A percentile compares a stretch with the other conserved stretches of the same genome.
These are phyloP conservation scores for Cutaneotrichosporon sp. DNA, from an alignment of 1,284 basidiomycete species.

Conservation along the genomic window DNA sequence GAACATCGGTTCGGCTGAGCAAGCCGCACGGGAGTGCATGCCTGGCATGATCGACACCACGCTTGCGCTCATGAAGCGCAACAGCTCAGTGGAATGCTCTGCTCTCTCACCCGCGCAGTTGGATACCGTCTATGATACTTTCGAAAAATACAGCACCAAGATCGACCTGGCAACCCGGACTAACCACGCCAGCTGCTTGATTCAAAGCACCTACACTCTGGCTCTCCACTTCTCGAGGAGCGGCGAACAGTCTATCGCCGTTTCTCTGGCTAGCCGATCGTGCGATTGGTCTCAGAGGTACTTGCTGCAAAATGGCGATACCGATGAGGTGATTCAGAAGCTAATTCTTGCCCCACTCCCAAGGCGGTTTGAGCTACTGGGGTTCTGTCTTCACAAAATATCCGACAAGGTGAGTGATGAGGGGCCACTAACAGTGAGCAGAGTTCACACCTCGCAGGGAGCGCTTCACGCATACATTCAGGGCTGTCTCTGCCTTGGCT, in stretches of 20 bases:
- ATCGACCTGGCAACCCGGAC: background rate
- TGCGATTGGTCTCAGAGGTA: constrained; percentile 25
- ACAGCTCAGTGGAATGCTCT: background rate
- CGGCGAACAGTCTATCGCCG: constrained; percentile 25
- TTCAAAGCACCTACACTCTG: constrained; percentile 15
- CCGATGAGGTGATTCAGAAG: constrained; percentile 1
- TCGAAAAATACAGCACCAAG: background rate
- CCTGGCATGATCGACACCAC: constrained; percentile 11
- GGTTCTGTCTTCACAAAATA: constrained; percentile 55
- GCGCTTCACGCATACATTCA: constrained; percentile 21
- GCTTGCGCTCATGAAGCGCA: background rate
- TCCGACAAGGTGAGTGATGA: constrained; percentile 50
- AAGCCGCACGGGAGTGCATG: constrained; percentile 1
- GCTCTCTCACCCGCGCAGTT: background rate
- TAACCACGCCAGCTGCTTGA: constrained; percentile 1
- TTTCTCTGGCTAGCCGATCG: constrained; percentile 27
- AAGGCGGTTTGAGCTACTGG: constrained; percentile 71
- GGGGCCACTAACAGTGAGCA: background rate
- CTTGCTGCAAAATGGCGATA: constrained; percentile 7
- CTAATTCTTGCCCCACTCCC: constrained; percentile 5
- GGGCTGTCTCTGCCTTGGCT: constrained; percentile 12
- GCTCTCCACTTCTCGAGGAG: constrained; percentile 35
- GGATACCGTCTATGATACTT: background rate
- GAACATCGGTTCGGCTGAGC: background rate
- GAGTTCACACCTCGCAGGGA: constrained; percentile 5